Base-by-base conservation (phyloP, 495 filamentous ascomycete genomes). In the Aspergillus leporis region DNA sequence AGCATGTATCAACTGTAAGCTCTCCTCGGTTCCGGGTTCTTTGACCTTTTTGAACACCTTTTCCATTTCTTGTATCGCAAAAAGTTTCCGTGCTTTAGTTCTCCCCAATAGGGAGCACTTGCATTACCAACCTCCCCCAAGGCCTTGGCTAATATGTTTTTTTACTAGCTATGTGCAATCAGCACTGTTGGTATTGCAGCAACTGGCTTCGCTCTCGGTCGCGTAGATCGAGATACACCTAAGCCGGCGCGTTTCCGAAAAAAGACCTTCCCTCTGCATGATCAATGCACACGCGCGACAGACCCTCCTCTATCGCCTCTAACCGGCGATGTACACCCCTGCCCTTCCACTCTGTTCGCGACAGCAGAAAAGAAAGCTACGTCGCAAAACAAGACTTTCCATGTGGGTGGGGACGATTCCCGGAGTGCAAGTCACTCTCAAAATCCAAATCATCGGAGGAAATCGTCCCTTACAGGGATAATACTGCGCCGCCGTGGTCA, bases 151-250 rank as follows among this genome's bases (percentile, higher is more conserved):
- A 41, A 41, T 6, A 41, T 13, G 40, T 30, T 30, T 18, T 7
- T 31, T 8, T 9, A 31, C 67, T 68, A 90, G 87, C 80, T 90
- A 40, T 89, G 87, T 86, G 87, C 87, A 63, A 74, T 85, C 64
- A 84, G 85, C 78, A 88, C 87, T 56, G 78, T 89, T 70, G 85
- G 83, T 70, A 81, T 87, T 60, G 86, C 87, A 61, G 79, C 85
- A 47, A 80, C 84, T 45, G 87, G 87, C 56, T 78, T 85, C 59
- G 82, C 86, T 58, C 77, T 89, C 63, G 87, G 84, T 70, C 82
- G 81, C 66, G 79, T 78, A 32, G 79, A 83, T 63, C 73, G 72
- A 55, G 64, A 65, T 40, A 62, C 65, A 19, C 66, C 68, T 25
- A 66, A 66, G 41, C 48, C 65, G 21, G 61, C 64, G 21, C 51